Conservation (phyloP, 1,139 yeast genomes). For the Yarrowia galli region DNA sequence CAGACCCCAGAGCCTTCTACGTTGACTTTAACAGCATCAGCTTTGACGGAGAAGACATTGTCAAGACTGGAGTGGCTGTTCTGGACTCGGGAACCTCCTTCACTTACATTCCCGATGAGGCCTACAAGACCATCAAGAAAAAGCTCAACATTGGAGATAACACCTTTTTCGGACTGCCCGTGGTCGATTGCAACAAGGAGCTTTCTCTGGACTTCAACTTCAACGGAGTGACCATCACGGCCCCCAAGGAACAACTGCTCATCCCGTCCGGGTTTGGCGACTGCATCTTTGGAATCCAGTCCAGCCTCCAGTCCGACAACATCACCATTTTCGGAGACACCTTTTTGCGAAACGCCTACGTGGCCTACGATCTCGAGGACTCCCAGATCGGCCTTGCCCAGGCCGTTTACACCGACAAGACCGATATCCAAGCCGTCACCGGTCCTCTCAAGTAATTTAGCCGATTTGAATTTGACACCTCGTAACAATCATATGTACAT, state of each 20-base stretch:
- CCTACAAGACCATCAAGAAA: conserved; percentile 43
- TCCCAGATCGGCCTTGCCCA: conserved; percentile 66
- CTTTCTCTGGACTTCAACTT: conserved; percentile 41
- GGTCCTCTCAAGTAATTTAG: neutral
- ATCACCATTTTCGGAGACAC: neutral
- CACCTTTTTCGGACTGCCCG: neutral
- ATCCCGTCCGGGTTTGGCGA: conserved; percentile 43
- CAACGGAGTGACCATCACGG: neutral
- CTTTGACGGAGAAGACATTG: conserved; percentile 17
- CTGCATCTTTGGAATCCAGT: conserved; percentile 1
- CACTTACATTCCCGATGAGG: conserved; percentile 47
- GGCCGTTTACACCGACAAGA: conserved; percentile 49
- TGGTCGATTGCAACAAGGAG: conserved; percentile 29
- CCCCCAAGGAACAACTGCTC: conserved; percentile 12
- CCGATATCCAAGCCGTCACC: neutral
- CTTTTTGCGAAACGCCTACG: neutral
- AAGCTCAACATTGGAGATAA: conserved; percentile 42
- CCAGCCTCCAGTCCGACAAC: neutral
- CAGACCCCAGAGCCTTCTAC: conserved; percentile 42
- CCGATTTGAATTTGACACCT: too few relatives aligned
- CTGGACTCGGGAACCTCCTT: conserved; percentile 53
- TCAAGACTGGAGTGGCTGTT: conserved; percentile 41
- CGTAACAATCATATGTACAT: too few relatives aligned
- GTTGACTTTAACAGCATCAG: conserved; percentile 34
- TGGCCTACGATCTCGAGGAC: neutral